Base-by-base conservation (phyloP, 2,329 filamentous ascomycete genomes). In the Ampelomyces quisqualis region DNA sequence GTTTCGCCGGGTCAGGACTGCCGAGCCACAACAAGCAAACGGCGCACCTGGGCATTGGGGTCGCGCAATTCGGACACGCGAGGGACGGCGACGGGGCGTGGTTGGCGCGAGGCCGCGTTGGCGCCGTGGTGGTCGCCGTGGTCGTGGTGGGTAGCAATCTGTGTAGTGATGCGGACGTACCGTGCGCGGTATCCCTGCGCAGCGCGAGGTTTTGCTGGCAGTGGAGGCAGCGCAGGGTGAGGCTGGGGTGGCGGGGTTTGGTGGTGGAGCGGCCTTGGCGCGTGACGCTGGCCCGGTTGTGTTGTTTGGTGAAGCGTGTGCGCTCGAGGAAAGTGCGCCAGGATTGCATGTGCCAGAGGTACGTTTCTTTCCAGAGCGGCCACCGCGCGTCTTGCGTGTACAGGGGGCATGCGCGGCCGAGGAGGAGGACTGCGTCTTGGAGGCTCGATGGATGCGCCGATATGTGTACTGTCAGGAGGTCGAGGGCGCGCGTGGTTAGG, bases 351-450 rank as follows among this genome's bases (percentile, higher is more conserved):
- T 84, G 71, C 24, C 86, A 77, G 55, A 88, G 82, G 34, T 83
- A 81, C 40, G 84, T 79, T 63, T 91, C 90, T 48, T 85, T 84
- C 85, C 88, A 91, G 40, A 84, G 81, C 7, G 77, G 75, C 69
- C 84, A 88, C 49, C 88, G 83, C 29, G 85, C 73, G 64, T 93
- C 88, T 65, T 86, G 80, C 51, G 91, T 82, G 66, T 88, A 91
- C 7, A 82, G 77, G 0, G 88, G 88, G 41, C 82, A 80, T 52
- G 85, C 86, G 63, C 86, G 83, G 9, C 85, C 85, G 42, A 87
- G 79, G 45, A 88, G 79, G 2, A 93, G 74, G 0, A 86, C 84
- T 2, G 87, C 85, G 1, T 87, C 90, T 69, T 94, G 88, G 17
- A 88, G 77, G 64, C 91, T 88, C 0, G 47, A 27, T 59, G 82